Base-by-base conservation (phyloP, 108 stramenopile genomes). In the Cylindrotheca closterium region DNA sequence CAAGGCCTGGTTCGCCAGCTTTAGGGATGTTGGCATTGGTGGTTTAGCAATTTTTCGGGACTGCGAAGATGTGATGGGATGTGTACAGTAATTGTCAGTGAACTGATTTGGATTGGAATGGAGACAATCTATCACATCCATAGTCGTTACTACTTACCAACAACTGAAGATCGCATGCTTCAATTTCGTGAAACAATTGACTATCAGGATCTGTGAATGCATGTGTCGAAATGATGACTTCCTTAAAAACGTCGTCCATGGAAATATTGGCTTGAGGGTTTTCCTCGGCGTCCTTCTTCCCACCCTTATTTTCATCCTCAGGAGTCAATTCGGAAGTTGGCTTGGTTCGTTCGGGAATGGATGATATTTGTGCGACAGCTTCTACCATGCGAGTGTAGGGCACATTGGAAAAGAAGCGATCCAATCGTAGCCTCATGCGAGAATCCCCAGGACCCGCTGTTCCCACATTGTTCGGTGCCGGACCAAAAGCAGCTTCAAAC, bases 361-460 rank as follows among this genome's bases (percentile, higher is more conserved):
- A 51, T 8, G 92, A 83, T 17, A 90, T 25, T 51, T 84, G 80
- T 1, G 85, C 80, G 57, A 93, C 34, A 12, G 92, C 92, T 25
- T 77, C 70, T 32, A 89, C 88, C 92, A 93, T 93, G 52, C 92
- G 62, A 21, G 80, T 63, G 64, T 86, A 93, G 12, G 92, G 92
- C n/a, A 93, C 71, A 76, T 85, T 75, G 12, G 86, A 87, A 67
- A 93, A 90, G 73, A 87, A 93, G 24, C 86, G 81, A 75, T 93
- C 91, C 56, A 77, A 78, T 8, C 91, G 68, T 0, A 93, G 65
- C 26, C 91, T 77, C 70, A 87, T 55, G 23, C 45, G 61, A n/a
- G 70, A 53, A 68, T 87, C 79, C 28, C 85, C 87, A 7, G 68
- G 72, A 15, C 76, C 84, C 18, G 68, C 74, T 0, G 79, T 79